phyloP scores from a whole-genome alignment of 2,329 filamentous ascomycete genomes.

The Aureobasidium vineae region DNA sequence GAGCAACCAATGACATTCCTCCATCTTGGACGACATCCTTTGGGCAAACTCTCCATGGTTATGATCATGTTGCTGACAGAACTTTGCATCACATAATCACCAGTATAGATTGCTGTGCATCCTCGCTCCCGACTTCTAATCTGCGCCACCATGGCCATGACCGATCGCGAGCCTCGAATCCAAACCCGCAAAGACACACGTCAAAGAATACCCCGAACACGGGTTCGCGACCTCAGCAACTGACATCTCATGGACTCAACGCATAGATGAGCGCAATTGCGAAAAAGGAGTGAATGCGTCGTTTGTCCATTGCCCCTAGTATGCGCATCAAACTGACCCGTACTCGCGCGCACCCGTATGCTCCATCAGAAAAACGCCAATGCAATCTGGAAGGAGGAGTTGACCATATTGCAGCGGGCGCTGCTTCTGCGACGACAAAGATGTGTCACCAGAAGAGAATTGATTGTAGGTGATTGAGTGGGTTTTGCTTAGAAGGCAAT shows the following conservation, averaged over 20 bases:
- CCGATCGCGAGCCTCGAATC: not conserved
- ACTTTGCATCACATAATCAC: not conserved
- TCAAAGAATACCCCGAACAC: not conserved
- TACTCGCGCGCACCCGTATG: not conserved
- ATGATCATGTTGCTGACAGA: not conserved
- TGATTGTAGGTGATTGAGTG: not conserved
- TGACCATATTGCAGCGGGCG: not conserved
- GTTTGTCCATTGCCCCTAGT: not conserved
- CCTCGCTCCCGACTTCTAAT: not conserved
- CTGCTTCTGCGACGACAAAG: not conserved
- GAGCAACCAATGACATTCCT: not conserved
- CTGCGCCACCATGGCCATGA: not conserved
- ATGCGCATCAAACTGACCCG: constrained; percentile 4
- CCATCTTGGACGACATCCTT: not conserved
- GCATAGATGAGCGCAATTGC: not conserved
- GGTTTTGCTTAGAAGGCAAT: not conserved
- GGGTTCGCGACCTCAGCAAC: not conserved
- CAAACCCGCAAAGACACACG: not conserved
- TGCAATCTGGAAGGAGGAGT: not conserved
- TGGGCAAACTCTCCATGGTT: not conserved
- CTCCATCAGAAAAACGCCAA: not conserved
- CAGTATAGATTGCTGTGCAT: not conserved
- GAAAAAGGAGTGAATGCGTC: not conserved
- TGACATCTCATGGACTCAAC: not conserved
- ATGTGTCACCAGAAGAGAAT: not conserved